Evolutionary conservation across 2,329 filamentous ascomycete species (phyloP).

Genomic region (Sclerotinia spermophila): DNA sequence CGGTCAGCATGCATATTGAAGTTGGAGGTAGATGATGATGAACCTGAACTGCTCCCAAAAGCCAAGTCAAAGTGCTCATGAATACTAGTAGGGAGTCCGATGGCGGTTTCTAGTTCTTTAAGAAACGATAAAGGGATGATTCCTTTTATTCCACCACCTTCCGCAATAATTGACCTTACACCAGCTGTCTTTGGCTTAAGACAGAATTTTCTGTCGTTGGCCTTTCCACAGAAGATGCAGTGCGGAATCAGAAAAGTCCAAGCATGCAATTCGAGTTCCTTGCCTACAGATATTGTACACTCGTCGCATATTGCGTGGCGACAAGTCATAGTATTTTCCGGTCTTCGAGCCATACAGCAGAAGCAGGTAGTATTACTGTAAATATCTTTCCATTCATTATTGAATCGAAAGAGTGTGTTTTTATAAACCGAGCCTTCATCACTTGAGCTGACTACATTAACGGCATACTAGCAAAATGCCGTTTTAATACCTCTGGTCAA

Average conservation of each 20-base stretch:
- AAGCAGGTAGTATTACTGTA: constrained; percentile 19
- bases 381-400: constrained; percentile 4
- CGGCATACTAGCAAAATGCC: constrained; percentile 11
- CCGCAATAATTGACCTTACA: constrained; percentile 16
- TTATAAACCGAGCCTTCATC: not conserved
- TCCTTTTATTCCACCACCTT: constrained; percentile 19
- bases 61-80: constrained; percentile 23
- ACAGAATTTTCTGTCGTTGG: not conserved
- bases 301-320: constrained; percentile 7
- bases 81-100: constrained; percentile 15
- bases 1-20: not conserved
- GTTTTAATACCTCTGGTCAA: constrained; percentile 5
- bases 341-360: constrained; percentile 9
- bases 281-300: not conserved
- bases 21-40: not conserved
- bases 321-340: constrained; percentile 13
- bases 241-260: not conserved
- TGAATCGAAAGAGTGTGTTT: not conserved
- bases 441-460: not conserved
- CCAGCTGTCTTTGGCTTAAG: constrained; percentile 17
- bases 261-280: not conserved
- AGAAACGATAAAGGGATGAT: constrained; percentile 18
- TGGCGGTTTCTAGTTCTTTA: constrained; percentile 11
- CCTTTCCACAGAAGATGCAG: not conserved
- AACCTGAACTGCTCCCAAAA: constrained; percentile 22